Evolutionary conservation across 768 basidiomycete genomes (phyloP).

Genomic region (Calvatia gigantea): DNA sequence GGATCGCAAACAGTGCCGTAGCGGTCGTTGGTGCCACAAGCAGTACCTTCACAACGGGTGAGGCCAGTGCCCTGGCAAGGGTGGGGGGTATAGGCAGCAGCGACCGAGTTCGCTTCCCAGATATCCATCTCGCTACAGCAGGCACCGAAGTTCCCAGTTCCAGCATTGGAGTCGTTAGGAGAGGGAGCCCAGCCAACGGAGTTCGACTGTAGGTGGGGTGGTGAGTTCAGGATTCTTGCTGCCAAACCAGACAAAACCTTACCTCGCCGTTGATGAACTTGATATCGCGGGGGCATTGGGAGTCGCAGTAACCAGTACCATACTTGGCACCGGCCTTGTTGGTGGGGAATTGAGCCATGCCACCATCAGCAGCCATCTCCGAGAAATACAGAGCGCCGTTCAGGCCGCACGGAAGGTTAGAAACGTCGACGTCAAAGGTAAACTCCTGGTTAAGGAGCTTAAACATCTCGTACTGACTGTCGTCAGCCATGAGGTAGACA

Average conservation of each 20-base stretch:
- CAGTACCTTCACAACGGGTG: constrained; percentile 37
- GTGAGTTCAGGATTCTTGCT: not conserved
- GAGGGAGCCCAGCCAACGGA: constrained; percentile 15
- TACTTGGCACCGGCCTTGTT: constrained; percentile 55
- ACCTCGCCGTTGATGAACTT: constrained; percentile 56
- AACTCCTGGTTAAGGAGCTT: constrained; percentile 53
- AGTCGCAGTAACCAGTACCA: constrained; percentile 32
- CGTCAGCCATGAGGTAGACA: constrained; percentile 48
- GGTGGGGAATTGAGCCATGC: constrained; percentile 35
- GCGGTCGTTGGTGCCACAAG: constrained; percentile 34
- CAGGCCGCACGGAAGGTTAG: constrained; percentile 52
- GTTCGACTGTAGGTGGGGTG: constrained; percentile 1
- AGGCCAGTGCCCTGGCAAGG: constrained; percentile 38
- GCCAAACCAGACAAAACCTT: constrained; percentile 11
- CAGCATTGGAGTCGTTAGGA: constrained; percentile 21
- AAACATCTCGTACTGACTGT: constrained; percentile 40
- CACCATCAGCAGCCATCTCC: constrained; percentile 55
- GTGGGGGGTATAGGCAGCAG: constrained; percentile 52
- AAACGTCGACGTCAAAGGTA: constrained; percentile 58
- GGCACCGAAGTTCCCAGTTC: constrained; percentile 21
- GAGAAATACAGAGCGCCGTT: constrained; percentile 58
- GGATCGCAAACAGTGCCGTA: constrained; percentile 47
- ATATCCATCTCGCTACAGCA: constrained; percentile 47
- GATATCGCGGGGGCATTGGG: constrained; percentile 53
- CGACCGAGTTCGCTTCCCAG: constrained; percentile 53